phyloP scores from a whole-genome alignment of 441 rosid genomes.

The Populus tomentosa region DNA sequence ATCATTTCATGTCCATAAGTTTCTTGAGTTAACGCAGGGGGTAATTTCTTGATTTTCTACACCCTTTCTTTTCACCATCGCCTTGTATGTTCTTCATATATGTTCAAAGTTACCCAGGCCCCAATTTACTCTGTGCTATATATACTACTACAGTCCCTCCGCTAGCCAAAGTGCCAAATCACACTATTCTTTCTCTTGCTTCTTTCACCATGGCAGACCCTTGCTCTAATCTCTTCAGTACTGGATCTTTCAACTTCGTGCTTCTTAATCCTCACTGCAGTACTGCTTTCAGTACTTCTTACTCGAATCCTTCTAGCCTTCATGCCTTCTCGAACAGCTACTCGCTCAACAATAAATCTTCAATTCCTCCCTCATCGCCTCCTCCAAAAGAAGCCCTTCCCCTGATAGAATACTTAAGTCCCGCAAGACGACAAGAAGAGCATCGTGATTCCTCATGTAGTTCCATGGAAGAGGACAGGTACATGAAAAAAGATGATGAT shows the following conservation, averaged over 20 bases:
- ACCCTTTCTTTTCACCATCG: background rate
- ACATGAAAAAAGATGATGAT: background rate
- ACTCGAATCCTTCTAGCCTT: background rate
- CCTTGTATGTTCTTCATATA: background rate
- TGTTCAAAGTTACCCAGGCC: background rate
- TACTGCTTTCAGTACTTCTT: conserved; percentile 6
- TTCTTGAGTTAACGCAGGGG: conserved; percentile 1
- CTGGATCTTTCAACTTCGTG: conserved; percentile 38
- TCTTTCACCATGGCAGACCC: conserved; percentile 47
- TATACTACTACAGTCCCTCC: background rate
- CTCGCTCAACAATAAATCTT: conserved; percentile 6
- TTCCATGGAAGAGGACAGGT: conserved; percentile 30
- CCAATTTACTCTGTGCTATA: background rate
- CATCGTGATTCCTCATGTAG: conserved; percentile 17
- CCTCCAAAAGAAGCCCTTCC: conserved; percentile 42
- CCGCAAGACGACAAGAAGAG: conserved; percentile 28
- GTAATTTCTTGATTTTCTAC: conserved; percentile 24
- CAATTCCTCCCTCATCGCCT: conserved; percentile 13
- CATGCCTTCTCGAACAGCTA: background rate
- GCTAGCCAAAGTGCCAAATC: background rate
- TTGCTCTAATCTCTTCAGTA: conserved; percentile 34
- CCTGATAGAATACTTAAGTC: conserved; percentile 42
- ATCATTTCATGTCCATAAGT: background rate
- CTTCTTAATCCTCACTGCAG: conserved; percentile 28
- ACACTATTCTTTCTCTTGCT: background rate